phyloP scores from a whole-genome alignment of 495 filamentous ascomycete genomes.

The Neurospora sp. region DNA sequence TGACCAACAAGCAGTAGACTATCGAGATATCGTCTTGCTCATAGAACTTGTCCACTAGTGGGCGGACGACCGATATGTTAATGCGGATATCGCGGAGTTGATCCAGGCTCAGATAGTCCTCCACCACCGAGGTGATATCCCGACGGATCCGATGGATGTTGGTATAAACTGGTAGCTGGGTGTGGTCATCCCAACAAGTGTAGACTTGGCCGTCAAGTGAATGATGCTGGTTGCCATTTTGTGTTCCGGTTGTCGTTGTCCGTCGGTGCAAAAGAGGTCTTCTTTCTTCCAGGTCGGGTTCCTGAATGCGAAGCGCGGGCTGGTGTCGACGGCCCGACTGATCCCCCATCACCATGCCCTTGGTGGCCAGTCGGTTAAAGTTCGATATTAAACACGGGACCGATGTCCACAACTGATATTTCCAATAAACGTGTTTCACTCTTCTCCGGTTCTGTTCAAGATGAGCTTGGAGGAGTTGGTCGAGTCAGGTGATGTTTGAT shows the following conservation, averaged over 20 bases:
- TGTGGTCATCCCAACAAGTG: conserved; percentile 22
- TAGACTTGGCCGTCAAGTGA: conserved; percentile 13
- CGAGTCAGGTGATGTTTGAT: neutral
- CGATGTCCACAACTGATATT: neutral
- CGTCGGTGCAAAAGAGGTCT: conserved; percentile 17
- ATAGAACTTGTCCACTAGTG: conserved; percentile 60
- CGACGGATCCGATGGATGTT: conserved; percentile 43
- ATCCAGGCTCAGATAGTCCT: conserved; percentile 48
- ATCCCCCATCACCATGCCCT: conserved; percentile 5
- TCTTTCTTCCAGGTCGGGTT: conserved; percentile 13
- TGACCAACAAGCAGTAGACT: conserved; percentile 61
- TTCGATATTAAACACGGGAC: neutral
- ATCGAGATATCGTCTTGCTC: conserved; percentile 59
- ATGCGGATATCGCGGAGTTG: conserved; percentile 59
- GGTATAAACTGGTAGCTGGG: conserved; percentile 40
- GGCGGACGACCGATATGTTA: conserved; percentile 57
- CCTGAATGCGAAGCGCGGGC: conserved; percentile 18
- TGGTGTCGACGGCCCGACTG: neutral
- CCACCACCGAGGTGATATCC: conserved; percentile 40
- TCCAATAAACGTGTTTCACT: neutral
- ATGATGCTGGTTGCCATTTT: conserved; percentile 6
- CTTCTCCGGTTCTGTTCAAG: neutral
- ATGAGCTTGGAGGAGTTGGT: neutral
- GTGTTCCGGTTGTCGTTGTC: conserved; percentile 12
- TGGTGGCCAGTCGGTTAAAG: neutral